Conservation (phyloP, 371 early-diverging fungal species). For the Nematocida sp. region DNA sequence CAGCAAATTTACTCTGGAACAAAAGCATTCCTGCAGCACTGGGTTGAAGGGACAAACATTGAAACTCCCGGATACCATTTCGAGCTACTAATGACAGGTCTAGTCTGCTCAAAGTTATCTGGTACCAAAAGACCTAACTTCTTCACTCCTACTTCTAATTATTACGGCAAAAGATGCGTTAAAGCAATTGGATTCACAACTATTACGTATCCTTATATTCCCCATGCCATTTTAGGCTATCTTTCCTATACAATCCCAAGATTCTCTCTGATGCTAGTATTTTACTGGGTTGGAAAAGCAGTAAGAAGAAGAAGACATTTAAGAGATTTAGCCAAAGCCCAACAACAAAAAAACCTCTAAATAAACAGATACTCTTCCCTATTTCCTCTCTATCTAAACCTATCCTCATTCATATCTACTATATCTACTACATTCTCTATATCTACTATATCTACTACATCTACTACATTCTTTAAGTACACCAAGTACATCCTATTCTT, state of each 20-base stretch:
- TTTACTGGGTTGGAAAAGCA: not conserved
- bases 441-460: too few species aligned
- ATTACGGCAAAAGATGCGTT: conserved; percentile 27
- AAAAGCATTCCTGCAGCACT: conserved; percentile 80
- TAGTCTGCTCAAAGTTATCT: conserved; percentile 46
- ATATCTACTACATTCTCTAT: too few species aligned
- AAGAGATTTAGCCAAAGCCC: too few species aligned
- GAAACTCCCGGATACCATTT: conserved; percentile 34
- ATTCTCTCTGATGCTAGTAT: not conserved
- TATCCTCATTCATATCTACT: too few species aligned
- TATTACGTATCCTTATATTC: conserved; percentile 41
- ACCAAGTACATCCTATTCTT: too few species aligned
- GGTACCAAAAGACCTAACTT: conserved; percentile 24
- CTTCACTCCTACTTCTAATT: conserved; percentile 25
- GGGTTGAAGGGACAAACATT: conserved; percentile 69
- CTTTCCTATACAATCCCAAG: not conserved
- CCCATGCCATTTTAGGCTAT: conserved; percentile 10
- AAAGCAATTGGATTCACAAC: not conserved
- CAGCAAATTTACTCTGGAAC: conserved; percentile 82
- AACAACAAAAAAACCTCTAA: too few species aligned
- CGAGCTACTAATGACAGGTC: conserved; percentile 42
- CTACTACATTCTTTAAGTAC: too few species aligned
- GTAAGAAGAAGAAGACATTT: not conserved
- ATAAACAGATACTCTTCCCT: too few species aligned
- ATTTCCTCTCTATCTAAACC: too few species aligned